Base-by-base conservation (phyloP, 495 filamentous ascomycete genomes). In the Aspergillus indologenus region DNA sequence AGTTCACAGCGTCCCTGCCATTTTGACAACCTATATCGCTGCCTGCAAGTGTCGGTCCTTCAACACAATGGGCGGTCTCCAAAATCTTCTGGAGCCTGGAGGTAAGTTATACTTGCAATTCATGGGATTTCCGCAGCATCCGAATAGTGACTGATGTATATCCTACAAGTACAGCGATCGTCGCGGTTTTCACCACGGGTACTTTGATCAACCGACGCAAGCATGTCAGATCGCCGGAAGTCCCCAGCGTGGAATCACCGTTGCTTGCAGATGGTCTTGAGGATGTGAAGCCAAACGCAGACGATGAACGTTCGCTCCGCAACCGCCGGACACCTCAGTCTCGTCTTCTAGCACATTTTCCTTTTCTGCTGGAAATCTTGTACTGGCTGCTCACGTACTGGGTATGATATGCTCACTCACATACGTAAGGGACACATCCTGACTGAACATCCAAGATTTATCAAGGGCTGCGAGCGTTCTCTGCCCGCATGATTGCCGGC, bases 351-450 rank as follows among this genome's bases (percentile, higher is more conserved):
- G 69, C 67, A 42, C 67, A 66, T 9, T 79, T 70, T 46, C 74
- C 72, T 50, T 90, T 66, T 71, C 74, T 65, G 76, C 78, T 67
- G 69, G 88, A 70, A 83, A 90, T 74, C 81, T 85, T 65, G 71
- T 96, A 61, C 79, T 96, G 56, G 89, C 85, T 58, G 71, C 82
- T 62, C 72, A 87, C 81, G 22, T 87, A 86, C 65, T 81, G 76
- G 76, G 79, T 82, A 54, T 6, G 48, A 50, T 40, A 52, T 21
- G 5, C 15, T 20, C 15, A 40, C 42, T 50, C 20, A 29, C 40
- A 12, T 31, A 68, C 61, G 54, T 21, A n/a, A 14, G 12, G 5
- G 17, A 29, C 45, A 7, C 14, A 15, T 44, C 12, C 18, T n/a
- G 0, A 45, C 19, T 3, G 20, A 11, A 29, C 2, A 40, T 14